Evolutionary conservation across 2,329 filamentous ascomycete species (phyloP).

Genomic region (Aspergillus sp.): DNA sequence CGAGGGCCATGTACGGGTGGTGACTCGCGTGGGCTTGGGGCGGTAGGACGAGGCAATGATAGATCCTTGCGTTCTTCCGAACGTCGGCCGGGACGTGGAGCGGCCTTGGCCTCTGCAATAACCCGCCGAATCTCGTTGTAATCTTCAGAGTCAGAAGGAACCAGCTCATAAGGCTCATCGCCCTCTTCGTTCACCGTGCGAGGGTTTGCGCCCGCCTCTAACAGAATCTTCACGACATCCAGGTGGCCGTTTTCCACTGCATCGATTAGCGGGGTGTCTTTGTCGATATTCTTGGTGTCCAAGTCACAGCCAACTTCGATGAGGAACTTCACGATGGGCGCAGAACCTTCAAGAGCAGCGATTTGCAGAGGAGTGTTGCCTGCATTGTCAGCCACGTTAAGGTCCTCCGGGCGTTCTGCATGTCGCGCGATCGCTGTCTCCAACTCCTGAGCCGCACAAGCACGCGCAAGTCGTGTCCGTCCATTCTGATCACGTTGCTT

Average conservation of each 20-base stretch:
- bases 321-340: slow-evolving; percentile 78
- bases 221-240: slow-evolving; percentile 73
- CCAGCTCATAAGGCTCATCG: slow-evolving; percentile 79
- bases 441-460: slow-evolving; percentile 77
- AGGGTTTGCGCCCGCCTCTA: slow-evolving; percentile 84
- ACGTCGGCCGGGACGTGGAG: slow-evolving; percentile 40
- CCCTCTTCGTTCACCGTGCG: slow-evolving; percentile 86
- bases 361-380: slow-evolving; percentile 96
- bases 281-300: slow-evolving; percentile 68
- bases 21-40: slow-evolving; percentile 39
- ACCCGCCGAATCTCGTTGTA: slow-evolving; percentile 68
- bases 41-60: slow-evolving; percentile 37
- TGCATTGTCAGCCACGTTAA: slow-evolving; percentile 85
- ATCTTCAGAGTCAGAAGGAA: slow-evolving; percentile 66
- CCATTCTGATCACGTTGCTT: slow-evolving; percentile 89
- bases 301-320: slow-evolving; percentile 77
- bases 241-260: slow-evolving; percentile 93
- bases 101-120: slow-evolving; percentile 56
- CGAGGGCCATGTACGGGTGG: slow-evolving; percentile 32
- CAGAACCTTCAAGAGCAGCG: slow-evolving; percentile 76
- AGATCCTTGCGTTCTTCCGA: slow-evolving; percentile 38
- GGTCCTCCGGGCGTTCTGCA: slow-evolving; percentile 71
- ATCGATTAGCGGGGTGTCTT: slow-evolving; percentile 90
- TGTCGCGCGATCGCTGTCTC: slow-evolving; percentile 68
- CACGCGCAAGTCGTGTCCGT: slow-evolving; percentile 80